Evolutionary conservation across 2,329 filamentous ascomycete species (phyloP), one percentile per base, ranked within the genome.

Genomic region (Phaeosphaeriaceae sp.): DNA sequence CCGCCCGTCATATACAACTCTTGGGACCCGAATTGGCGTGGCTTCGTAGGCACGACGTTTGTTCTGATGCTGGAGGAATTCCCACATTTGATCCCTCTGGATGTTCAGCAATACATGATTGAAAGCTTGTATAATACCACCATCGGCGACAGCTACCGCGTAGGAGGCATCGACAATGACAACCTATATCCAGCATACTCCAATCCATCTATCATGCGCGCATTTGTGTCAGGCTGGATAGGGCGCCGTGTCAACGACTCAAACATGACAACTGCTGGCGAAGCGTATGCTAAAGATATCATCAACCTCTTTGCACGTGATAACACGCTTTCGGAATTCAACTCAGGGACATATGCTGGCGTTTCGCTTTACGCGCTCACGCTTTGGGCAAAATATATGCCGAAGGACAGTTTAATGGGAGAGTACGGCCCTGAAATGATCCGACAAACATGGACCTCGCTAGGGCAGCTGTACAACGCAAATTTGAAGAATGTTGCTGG

Each of bases 1-100:
- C 75, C 76, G 1, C 66, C 76, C 0, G 61, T 67, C 3, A 82
- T 83, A 28, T 84, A 86, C 61, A 76, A 79, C 46, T 78, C 79
- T 0, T 87, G 82, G 81, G 84, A 87, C 56, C 83, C 83, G 1
- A 87, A 87, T 52, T 87, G 84, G 84, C 75, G 84, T 41, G 84
- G 83, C 0, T 87, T 87, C 48, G 76, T 87, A 28, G 82, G 83
- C 11, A 85, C 82, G 0, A 79, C 82, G 0, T 76, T 87, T 12
- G 79, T 87, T 20, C 71, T 86, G 33, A 79, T 79, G 20, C 73
- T 85, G 17, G 84, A 87, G 61, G 83, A 87, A 54, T 87, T 83
- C 44, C 65, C 75, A 0, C 64, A 79, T 48, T 72, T 86, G 1
- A 63, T 82, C 6, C 71, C 74, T 0, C 51, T 67, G 6, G 61